Conservation (phyloP, 805 yeast species). For the Hanseniaspora meyeri region DNA sequence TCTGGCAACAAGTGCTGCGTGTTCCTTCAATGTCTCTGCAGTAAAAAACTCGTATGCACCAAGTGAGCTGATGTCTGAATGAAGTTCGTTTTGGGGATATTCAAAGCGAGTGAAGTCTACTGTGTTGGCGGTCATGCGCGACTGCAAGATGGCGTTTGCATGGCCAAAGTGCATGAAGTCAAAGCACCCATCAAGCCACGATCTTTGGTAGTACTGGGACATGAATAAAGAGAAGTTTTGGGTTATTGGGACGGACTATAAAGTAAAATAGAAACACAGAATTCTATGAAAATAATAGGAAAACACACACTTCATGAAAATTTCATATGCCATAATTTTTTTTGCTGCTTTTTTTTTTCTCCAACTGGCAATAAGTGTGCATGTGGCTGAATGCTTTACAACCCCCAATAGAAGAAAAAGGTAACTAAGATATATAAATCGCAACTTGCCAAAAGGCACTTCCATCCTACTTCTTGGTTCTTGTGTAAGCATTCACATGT, state of each 20-base stretch:
- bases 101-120: constrained; percentile 37
- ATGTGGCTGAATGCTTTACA: too few species aligned
- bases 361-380: too few species aligned
- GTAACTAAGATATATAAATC: too few species aligned
- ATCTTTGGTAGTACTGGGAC: constrained; percentile 28
- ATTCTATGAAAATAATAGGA: too few species aligned
- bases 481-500: neutral
- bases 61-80: too few species aligned
- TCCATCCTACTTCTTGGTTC: neutral
- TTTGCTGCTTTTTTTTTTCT: too few species aligned
- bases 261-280: too few species aligned
- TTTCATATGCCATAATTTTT: too few species aligned
- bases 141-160: constrained; percentile 92
- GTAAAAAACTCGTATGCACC: neutral
- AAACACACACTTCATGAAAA: too few species aligned
- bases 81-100: constrained; percentile 8
- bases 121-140: constrained; percentile 66
- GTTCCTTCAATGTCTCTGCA: neutral
- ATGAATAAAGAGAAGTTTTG: too few species aligned
- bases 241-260: too few species aligned
- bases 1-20: neutral
- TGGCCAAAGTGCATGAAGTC: constrained; percentile 98
- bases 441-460: neutral
- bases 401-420: too few species aligned
- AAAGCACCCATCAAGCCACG: constrained; percentile 97